These are phyloP conservation scores for Dryas octopetala DNA, from an alignment of 306 rosid genomes.

Conservation along the genomic window DNA sequence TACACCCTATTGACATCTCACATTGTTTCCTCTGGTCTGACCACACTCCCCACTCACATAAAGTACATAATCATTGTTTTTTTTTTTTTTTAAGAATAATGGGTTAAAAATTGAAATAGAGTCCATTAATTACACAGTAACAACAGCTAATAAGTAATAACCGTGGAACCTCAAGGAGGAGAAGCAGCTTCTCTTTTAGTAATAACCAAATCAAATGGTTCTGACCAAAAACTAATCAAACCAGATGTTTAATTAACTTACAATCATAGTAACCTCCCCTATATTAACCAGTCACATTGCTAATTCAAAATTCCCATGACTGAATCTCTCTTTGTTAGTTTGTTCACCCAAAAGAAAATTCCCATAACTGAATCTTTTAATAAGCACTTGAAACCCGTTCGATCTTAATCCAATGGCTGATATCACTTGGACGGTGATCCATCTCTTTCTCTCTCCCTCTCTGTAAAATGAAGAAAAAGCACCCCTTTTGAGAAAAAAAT, in stretches of 20 bases:
- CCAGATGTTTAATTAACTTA: too few species aligned
- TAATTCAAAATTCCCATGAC: neutral
- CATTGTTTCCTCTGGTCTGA: neutral
- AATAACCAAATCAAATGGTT: too few species aligned
- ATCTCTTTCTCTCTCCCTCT: neutral
- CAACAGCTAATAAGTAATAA: too few species aligned
- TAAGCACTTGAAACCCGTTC: slow-evolving; percentile 14
- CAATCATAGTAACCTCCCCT: too few species aligned
- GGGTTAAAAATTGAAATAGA: neutral
- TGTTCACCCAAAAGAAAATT: neutral
- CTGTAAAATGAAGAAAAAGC: slow-evolving; percentile 20
- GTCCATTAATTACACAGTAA: too few species aligned
- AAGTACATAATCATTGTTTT: too few species aligned
- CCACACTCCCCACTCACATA: neutral
- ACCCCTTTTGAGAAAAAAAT: slow-evolving; percentile 23
- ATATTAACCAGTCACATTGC: too few species aligned
- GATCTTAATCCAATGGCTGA: slow-evolving; percentile 29
- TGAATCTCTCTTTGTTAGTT: neutral
- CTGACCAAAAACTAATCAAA: too few species aligned
- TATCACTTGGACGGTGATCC: slow-evolving; percentile 2
- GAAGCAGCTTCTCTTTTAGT: too few species aligned
- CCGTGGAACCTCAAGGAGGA: too few species aligned
- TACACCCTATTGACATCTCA: neutral
- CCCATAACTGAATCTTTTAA: neutral
- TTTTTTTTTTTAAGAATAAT: neutral